These are phyloP conservation scores for Eremochloa ophiuroides DNA, from an alignment of 176 grass and related monocot species.

Conservation along the genomic window DNA sequence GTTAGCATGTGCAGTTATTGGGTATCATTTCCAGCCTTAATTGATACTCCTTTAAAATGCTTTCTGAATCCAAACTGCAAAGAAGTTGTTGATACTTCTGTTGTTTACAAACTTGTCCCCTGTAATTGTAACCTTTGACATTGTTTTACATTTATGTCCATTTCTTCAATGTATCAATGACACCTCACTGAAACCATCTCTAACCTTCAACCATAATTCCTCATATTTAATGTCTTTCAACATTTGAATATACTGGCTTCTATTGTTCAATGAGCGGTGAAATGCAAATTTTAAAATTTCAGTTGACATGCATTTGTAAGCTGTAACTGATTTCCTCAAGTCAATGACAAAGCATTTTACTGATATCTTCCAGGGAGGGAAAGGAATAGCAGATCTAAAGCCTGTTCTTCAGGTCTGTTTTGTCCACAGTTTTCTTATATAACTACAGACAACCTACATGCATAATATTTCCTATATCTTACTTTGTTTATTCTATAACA, in stretches of 20 bases:
- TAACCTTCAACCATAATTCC: background rate
- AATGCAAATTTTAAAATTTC: background rate
- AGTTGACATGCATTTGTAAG: background rate
- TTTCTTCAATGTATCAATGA: background rate
- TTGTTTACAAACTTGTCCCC: background rate
- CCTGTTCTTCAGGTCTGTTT: conserved; percentile 64
- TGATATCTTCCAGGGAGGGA: conserved; percentile 69
- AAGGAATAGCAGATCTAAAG: conserved; percentile 81
- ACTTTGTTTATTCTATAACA: conserved; percentile 37
- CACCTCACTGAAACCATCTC: background rate
- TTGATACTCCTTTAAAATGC: background rate
- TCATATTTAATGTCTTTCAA: background rate
- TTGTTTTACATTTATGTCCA: background rate
- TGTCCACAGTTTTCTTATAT: background rate
- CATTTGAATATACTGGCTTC: background rate
- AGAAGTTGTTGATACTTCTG: background rate
- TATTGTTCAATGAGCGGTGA: background rate
- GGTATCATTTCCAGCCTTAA: background rate
- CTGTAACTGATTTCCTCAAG: conserved; percentile 15
- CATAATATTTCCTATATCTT: conserved; percentile 12
- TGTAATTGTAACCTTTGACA: background rate
- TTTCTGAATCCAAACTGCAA: background rate
- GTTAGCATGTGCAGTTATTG: background rate
- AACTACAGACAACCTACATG: background rate
- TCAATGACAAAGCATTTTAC: background rate